Conservation (phyloP, 768 basidiomycete species). For the Calocera viscosa region DNA sequence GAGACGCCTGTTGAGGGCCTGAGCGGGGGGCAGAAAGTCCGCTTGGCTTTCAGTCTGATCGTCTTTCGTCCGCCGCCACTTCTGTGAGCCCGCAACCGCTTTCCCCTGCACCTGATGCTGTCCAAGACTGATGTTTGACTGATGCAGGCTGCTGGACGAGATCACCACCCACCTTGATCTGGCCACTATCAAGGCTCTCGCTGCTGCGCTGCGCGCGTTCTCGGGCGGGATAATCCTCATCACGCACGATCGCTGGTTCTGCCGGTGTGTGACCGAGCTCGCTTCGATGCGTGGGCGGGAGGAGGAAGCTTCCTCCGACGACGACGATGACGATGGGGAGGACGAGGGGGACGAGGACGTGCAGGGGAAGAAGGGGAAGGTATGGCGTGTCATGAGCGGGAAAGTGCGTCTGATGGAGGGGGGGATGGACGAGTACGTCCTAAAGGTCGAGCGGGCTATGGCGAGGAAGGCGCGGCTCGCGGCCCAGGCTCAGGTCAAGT, state of each 20-base stretch:
- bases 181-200: slow-evolving; percentile 45
- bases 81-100: neutral
- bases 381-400: neutral
- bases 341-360: slow-evolving; percentile 13
- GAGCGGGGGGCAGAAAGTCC: slow-evolving; percentile 46
- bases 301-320: slow-evolving; percentile 20
- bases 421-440: slow-evolving; percentile 1
- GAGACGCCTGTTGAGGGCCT: slow-evolving; percentile 36
- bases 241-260: slow-evolving; percentile 44
- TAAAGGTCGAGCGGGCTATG: neutral
- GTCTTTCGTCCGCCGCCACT: neutral
- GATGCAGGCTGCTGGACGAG: slow-evolving; percentile 33
- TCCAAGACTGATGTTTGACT: neutral
- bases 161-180: slow-evolving; percentile 59
- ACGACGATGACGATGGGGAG: slow-evolving; percentile 15
- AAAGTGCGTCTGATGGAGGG: neutral
- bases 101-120: no score
- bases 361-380: neutral
- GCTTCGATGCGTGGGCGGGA: slow-evolving; percentile 19
- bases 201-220: slow-evolving; percentile 39
- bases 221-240: slow-evolving; percentile 49
- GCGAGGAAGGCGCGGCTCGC: neutral
- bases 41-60: slow-evolving; percentile 9
- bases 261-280: slow-evolving; percentile 19
- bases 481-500: neutral